phyloP scores from a whole-genome alignment of 2,329 filamentous ascomycete species.

The Arthrocladium fulminans region DNA sequence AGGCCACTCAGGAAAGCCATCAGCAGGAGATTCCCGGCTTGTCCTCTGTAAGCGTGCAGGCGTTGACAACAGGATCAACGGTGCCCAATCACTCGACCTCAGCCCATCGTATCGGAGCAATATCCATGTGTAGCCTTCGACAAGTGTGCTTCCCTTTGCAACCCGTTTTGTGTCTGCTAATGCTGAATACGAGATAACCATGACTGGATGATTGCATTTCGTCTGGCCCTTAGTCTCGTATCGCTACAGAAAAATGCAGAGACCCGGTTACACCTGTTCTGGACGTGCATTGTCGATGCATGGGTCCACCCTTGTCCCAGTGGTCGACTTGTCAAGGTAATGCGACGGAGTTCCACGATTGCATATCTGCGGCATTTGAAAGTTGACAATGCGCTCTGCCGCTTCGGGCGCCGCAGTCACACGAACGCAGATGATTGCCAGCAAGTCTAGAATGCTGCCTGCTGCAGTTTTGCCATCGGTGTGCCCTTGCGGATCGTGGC shows the following conservation, averaged over 20 bases:
- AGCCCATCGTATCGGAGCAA: slow-evolving; percentile 3
- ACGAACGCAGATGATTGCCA: not conserved
- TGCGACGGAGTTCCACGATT: slow-evolving; percentile 1
- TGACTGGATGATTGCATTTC: slow-evolving; percentile 3
- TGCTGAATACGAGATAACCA: not conserved
- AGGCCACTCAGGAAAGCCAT: not conserved
- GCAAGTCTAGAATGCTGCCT: not conserved
- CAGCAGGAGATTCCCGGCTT: not conserved
- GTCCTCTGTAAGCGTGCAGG: slow-evolving; percentile 5
- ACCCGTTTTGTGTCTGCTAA: not conserved
- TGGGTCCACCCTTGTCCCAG: slow-evolving; percentile 1
- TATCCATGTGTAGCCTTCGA: not conserved
- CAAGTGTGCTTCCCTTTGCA: not conserved
- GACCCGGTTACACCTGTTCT: slow-evolving; percentile 6
- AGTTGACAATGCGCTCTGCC: not conserved
- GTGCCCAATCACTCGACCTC: slow-evolving; percentile 6
- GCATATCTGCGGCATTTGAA: not conserved
- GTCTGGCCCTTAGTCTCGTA: not conserved
- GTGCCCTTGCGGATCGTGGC: not conserved
- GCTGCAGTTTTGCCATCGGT: not conserved
- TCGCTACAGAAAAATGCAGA: slow-evolving; percentile 6
- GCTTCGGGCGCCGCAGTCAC: slow-evolving; percentile 1
- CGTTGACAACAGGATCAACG: slow-evolving; percentile 2
- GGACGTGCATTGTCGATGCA: slow-evolving; percentile 5
- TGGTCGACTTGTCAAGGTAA: not conserved